Percentiles rank a stretch among this genome's conserved stretches.
These are phyloP conservation scores for Truncatella angustata DNA, from an alignment of 2,329 filamentous ascomycete species.

Conservation along the genomic window DNA sequence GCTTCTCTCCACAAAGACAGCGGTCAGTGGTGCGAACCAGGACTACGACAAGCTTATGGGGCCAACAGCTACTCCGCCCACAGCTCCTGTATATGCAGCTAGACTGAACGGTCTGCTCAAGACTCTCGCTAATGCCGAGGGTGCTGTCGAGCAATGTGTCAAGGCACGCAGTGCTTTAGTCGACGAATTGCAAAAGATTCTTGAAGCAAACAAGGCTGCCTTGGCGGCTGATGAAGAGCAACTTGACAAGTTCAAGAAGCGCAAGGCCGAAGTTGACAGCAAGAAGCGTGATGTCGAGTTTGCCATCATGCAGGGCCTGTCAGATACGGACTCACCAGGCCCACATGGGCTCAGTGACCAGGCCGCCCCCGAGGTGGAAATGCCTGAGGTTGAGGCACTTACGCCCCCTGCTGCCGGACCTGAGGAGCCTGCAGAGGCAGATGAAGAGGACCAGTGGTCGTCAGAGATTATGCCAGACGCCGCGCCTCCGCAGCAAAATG, in stretches of 20 bases:
- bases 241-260: constrained; percentile 60
- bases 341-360: constrained; percentile 45
- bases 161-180: constrained; percentile 80
- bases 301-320: constrained; percentile 81
- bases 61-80: constrained; percentile 64
- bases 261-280: constrained; percentile 70
- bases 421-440: constrained; percentile 19
- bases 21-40: constrained; percentile 67
- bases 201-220: constrained; percentile 69
- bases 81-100: constrained; percentile 87
- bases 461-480: constrained; percentile 21
- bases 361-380: constrained; percentile 58
- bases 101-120: constrained; percentile 88
- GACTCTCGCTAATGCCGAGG: constrained; percentile 82
- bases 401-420: constrained; percentile 68
- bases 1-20: constrained; percentile 63
- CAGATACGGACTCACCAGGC: constrained; percentile 52
- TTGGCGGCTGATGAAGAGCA: constrained; percentile 69
- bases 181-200: constrained; percentile 75
- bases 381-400: constrained; percentile 81
- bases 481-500: constrained; percentile 16
- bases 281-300: constrained; percentile 90
- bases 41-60: constrained; percentile 86
- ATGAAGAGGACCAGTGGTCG: constrained; percentile 17
- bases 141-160: constrained; percentile 83